Evolutionary conservation across 2,329 filamentous ascomycete genomes (phyloP).

Genomic region (Talaromyces sp.): DNA sequence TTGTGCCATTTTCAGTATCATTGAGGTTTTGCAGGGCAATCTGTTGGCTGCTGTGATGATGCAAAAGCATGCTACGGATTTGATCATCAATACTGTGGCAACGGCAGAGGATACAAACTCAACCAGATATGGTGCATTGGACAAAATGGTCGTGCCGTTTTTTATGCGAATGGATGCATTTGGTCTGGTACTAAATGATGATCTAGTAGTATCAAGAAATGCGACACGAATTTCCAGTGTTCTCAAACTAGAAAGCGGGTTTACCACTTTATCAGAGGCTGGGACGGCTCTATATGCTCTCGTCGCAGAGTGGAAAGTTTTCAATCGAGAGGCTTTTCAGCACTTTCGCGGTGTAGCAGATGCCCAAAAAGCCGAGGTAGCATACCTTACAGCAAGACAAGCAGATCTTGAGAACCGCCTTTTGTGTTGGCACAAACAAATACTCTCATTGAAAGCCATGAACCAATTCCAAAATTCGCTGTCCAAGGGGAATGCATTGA

Average conservation of each 20-base stretch:
- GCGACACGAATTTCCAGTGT: not conserved
- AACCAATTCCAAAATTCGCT: not conserved
- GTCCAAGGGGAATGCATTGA: not conserved
- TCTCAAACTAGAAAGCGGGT: not conserved
- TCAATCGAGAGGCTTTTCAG: not conserved
- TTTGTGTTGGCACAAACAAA: not conserved
- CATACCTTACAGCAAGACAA: not conserved
- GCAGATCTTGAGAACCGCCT: not conserved
- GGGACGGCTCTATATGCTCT: not conserved
- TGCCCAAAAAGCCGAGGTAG: not conserved
- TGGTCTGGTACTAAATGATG: not conserved
- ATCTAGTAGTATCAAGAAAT: not conserved
- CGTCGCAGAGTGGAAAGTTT: not conserved
- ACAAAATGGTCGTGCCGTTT: not conserved
- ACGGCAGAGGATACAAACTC: not conserved
- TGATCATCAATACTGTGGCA: not conserved
- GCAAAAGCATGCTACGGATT: not conserved
- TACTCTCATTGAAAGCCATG: not conserved
- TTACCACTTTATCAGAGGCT: not conserved
- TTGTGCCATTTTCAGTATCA: not conserved
- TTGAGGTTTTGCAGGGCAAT: not conserved
- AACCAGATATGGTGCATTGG: not conserved
- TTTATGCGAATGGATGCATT: not conserved
- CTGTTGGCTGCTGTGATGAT: not conserved
- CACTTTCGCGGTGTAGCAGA: not conserved